These are phyloP conservation scores for Taxawa tesnikishii DNA, from an alignment of 2,329 filamentous ascomycete species.

Conservation along the genomic window DNA sequence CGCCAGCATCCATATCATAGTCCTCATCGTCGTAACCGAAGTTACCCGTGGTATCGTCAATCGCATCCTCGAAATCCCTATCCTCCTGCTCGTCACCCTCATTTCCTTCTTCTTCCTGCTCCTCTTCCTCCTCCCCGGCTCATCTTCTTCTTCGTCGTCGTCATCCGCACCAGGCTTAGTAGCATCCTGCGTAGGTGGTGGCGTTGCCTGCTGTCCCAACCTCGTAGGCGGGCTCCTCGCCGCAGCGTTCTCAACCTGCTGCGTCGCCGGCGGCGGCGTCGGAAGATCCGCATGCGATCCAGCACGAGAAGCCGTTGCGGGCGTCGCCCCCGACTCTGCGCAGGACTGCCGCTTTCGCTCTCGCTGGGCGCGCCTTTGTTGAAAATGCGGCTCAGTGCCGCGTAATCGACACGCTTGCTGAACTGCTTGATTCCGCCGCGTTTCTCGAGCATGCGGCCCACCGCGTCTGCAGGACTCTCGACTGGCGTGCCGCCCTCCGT, in stretches of 20 bases:
- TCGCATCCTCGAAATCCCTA: constrained; percentile 2
- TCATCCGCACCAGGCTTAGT: constrained; percentile 5
- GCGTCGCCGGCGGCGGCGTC: not conserved
- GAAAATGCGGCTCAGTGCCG: constrained; percentile 29
- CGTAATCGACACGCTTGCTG: constrained; percentile 34
- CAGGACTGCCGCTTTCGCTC: constrained; percentile 3
- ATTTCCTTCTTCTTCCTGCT: not conserved
- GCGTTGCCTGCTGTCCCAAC: not conserved
- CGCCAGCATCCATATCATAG: no score
- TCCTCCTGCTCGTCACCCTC: constrained; percentile 1
- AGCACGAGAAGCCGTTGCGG: no score
- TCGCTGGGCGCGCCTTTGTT: constrained; percentile 9
- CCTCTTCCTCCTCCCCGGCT: not conserved
- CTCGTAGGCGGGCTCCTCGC: not conserved
- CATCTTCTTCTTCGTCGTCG: constrained; percentile 7
- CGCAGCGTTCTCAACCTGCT: not conserved
- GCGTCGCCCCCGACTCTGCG: constrained; percentile 5
- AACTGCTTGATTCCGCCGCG: constrained; percentile 24
- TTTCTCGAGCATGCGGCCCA: constrained; percentile 32
- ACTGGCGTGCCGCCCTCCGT: constrained; percentile 20
- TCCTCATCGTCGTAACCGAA: not conserved
- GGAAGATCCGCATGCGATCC: constrained; percentile 2
- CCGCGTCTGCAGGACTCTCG: constrained; percentile 31
- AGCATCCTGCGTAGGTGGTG: not conserved
- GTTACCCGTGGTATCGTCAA: not conserved